These are phyloP conservation scores for Huiozyma sinensis DNA, from an alignment of 805 yeast genomes.

Conservation along the genomic window DNA sequence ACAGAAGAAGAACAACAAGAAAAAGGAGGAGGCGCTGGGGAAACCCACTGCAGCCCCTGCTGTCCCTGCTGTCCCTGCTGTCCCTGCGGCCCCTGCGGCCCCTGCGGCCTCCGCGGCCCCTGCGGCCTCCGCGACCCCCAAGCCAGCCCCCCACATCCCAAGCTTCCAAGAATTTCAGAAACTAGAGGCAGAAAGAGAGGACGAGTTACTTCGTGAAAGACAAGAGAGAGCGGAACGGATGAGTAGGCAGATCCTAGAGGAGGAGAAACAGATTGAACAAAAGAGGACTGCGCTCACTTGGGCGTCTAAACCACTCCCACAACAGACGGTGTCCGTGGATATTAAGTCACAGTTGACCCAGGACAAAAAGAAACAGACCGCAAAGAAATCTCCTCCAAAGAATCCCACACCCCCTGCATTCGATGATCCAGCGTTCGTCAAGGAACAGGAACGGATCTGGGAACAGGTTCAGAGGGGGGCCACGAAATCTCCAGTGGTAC, in stretches of 20 bases:
- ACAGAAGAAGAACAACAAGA: too few species aligned
- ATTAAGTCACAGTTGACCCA: constrained; percentile 10
- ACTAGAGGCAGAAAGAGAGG: constrained; percentile 12
- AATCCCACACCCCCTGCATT: constrained; percentile 6
- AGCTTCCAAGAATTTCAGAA: not conserved
- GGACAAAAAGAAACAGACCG: not conserved
- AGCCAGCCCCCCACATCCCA: too few species aligned
- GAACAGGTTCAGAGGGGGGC: constrained; percentile 59
- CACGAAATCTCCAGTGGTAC: constrained; percentile 52
- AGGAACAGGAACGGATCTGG: constrained; percentile 26
- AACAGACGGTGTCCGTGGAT: constrained; percentile 8
- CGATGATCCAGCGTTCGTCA: constrained; percentile 19
- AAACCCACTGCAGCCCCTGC: too few species aligned
- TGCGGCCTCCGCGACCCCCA: too few species aligned
- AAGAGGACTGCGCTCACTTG: constrained; percentile 20
- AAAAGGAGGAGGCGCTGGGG: too few species aligned
- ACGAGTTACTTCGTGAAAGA: not conserved
- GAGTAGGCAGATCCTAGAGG: constrained; percentile 13
- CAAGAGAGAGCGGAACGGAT: constrained; percentile 10
- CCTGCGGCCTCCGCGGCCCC: too few species aligned
- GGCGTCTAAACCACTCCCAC: constrained; percentile 17
- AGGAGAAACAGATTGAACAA: constrained; percentile 14
- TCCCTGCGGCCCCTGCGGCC: too few species aligned
- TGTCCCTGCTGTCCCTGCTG: too few species aligned
- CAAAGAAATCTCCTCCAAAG: not conserved